Evolutionary conservation across 495 filamentous ascomycete genomes (phyloP), one percentile per base, ranked within the genome.

Genomic region (Trichoderma gamsii): DNA sequence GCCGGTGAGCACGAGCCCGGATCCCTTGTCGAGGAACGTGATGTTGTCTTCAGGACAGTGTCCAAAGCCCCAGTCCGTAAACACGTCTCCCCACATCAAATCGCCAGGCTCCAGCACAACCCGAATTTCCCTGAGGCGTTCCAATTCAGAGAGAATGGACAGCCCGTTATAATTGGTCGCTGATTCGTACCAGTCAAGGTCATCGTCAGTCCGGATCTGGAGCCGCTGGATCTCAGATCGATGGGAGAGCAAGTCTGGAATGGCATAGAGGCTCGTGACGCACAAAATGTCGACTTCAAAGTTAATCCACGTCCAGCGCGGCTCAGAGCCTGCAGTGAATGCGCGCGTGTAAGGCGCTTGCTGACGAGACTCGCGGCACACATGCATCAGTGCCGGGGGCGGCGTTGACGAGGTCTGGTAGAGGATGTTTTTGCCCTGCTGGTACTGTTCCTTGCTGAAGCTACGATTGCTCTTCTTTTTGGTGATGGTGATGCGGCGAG

Each of bases 291-390:
- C 29, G 9, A 65, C 32, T 6, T 32, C 29, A 65, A 65, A 65
- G 63, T 65, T 65, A 2, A 65, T 29, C 63, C 29, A 65, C 63
- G 63, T 65, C 63, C 63, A 65, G 63, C 63, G 63, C 6, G 63
- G 63, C 63, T 65, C 29, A 2, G 63, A 41, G 35, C 63, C 63
- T 9, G 63, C 32, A 0, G 63, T 65, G 16, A 65, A 65, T 29
- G 63, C 63, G n/a, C 63, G 63, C 63, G 0, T 4, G 63, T 65
- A 65, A 9, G 63, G 63, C 63, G 63, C 63, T 1, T 65, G 63
- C 63, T 41, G 63, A 12, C 63, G 63, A 65, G 63, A 32, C 63
- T 65, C 29, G 63, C 63, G 63, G 63, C 63, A 65, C n/a, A 41
- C 27, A 21, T 65, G 63, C 27, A 65, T 41, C 32, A 65, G 27